A percentile compares a stretch with the other conserved stretches of the same genome.
phyloP scores from a whole-genome alignment of 495 filamentous ascomycete species.

The Stereocaulon alpinum region DNA sequence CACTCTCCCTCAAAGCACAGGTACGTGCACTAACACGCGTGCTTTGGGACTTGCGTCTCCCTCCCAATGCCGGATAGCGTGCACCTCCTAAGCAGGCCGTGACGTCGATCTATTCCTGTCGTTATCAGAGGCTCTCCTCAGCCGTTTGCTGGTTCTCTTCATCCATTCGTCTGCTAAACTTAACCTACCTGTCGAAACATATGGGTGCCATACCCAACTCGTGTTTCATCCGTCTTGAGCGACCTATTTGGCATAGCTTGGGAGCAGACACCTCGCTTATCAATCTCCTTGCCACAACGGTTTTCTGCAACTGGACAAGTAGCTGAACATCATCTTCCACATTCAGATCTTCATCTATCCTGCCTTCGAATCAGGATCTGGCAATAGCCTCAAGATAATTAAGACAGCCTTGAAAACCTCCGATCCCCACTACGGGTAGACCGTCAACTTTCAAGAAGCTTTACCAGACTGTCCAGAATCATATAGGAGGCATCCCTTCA shows the following conservation, averaged over 20 bases:
- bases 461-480: background rate
- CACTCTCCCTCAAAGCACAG: constrained; percentile 15
- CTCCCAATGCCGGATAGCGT: constrained; percentile 12
- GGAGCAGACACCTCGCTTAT: constrained; percentile 1
- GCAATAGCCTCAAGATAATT: constrained; percentile 7
- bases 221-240: constrained; percentile 1
- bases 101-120: constrained; percentile 14
- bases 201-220: background rate
- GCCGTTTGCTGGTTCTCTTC: background rate
- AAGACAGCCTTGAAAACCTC: constrained; percentile 17
- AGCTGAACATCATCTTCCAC: constrained; percentile 4
- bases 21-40: background rate
- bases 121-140: constrained; percentile 2
- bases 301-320: background rate
- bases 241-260: constrained; percentile 6
- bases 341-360: constrained; percentile 7
- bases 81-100: constrained; percentile 7
- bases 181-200: constrained; percentile 13
- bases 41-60: background rate
- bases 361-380: constrained; percentile 12
- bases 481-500: constrained; percentile 12
- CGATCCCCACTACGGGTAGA: constrained; percentile 19
- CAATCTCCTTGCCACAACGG: constrained; percentile 6
- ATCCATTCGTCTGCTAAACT: constrained; percentile 18
- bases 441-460: background rate